Base-by-base conservation (phyloP, 2,329 filamentous ascomycete species). In the Cytospora schulzeri region DNA sequence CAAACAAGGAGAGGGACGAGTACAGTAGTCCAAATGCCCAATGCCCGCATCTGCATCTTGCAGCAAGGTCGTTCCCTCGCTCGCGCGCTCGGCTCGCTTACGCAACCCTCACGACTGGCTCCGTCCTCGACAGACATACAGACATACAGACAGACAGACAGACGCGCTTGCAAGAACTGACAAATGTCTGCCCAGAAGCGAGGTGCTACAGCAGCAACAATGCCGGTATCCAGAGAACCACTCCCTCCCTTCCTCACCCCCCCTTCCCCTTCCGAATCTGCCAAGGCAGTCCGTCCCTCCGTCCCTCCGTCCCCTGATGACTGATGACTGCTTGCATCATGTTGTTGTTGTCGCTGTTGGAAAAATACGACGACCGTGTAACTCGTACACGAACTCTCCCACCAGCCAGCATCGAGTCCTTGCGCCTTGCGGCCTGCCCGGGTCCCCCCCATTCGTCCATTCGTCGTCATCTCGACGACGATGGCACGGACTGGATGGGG, bases 331-430 rank as follows among this genome's bases (percentile, higher is more conserved):
- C 11, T 12, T 35, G 28, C 57, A 31, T 28, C n/a, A n/a, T n/a
- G n/a, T n/a, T n/a, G n/a, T n/a, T n/a, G n/a, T n/a, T n/a, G n/a
- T n/a, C n/a, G 19, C 12, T 35, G 17, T 24, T 19, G 28, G 19
- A 26, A 19, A 38, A 24, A 48, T 56, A 56, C 52, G 60, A 62
- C 53, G 41, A 51, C 60, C 22, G 60, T 56, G 52, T 51, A 56
- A 62, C 52, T 48, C n/a, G 33, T 41, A n/a, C 26, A 31, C 19
- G 33, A 17, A 2, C 11, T 12, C 15, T 3, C 17, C 17, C 6
- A 5, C 38, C 38, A 14, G 4, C 38, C 35, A 38, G 35, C 35
- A 38, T 41, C 38, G 38, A 41, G 17, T 41, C 38, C 19, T 41
- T 19, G 15, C 19, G 15, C 4, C 38, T 41, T 41, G 11, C 33